Evolutionary conservation across 2,329 filamentous ascomycete species (phyloP).

Genomic region (Aspergillus sp.): DNA sequence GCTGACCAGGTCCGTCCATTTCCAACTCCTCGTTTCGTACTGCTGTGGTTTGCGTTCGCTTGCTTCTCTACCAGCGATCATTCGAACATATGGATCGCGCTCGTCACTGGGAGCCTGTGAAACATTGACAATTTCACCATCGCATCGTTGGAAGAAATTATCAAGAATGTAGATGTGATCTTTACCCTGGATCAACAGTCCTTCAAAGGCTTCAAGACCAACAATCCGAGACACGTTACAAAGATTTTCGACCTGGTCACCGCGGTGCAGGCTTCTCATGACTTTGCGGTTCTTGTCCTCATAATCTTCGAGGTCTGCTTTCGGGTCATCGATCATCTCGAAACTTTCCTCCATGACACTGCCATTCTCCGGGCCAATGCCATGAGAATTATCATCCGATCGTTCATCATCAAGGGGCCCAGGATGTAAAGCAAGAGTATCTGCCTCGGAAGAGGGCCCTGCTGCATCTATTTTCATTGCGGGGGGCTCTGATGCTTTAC

Average conservation of each 20-base stretch:
- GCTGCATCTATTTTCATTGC: constrained; percentile 49
- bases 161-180: constrained; percentile 92
- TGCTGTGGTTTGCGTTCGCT: constrained; percentile 61
- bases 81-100: constrained; percentile 90
- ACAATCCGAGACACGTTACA: constrained; percentile 95
- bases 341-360: constrained; percentile 79
- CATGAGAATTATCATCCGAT: constrained; percentile 30
- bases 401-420: constrained; percentile 32
- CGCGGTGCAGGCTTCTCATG: constrained; percentile 86
- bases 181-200: constrained; percentile 88
- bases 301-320: constrained; percentile 78
- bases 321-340: constrained; percentile 91
- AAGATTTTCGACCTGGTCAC: constrained; percentile 88
- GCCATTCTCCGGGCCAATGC: constrained; percentile 36
- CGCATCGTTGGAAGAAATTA: constrained; percentile 90
- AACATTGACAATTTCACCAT: constrained; percentile 95
- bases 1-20: constrained; percentile 90
- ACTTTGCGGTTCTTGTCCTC: constrained; percentile 99
- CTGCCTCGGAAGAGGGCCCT: constrained; percentile 40
- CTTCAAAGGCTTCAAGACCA: constrained; percentile 89
- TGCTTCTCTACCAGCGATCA: constrained; percentile 78
- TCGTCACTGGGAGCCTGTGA: constrained; percentile 92
- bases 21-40: constrained; percentile 86
- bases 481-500: constrained; percentile 60
- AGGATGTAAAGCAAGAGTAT: constrained; percentile 41